A percentile compares a stretch with the other conserved stretches of the same genome.
phyloP scores from a whole-genome alignment of 1,284 basidiomycete genomes.

The Leccinum angustisporum region DNA sequence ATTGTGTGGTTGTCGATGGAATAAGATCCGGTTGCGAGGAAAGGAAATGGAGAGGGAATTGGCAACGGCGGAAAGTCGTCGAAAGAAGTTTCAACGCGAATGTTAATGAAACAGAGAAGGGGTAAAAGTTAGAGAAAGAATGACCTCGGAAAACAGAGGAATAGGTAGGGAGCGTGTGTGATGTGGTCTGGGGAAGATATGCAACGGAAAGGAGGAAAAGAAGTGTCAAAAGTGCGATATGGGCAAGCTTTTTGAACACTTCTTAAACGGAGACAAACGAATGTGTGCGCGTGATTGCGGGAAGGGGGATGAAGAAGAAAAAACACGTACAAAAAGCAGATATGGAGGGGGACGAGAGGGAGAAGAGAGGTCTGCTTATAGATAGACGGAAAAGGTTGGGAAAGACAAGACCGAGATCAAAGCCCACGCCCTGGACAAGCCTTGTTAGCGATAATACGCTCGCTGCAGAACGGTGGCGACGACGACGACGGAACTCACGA shows the following conservation, averaged over 20 bases:
- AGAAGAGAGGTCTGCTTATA: conserved; percentile 45
- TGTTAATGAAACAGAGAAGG: conserved; percentile 40
- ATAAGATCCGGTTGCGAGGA: conserved; percentile 24
- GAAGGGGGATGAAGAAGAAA: conserved; percentile 34
- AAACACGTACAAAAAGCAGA: conserved; percentile 53
- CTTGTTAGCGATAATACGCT: not conserved
- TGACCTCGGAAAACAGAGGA: conserved; percentile 30
- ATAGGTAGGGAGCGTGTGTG: conserved; percentile 33
- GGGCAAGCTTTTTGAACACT: conserved; percentile 30
- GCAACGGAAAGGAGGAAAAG: conserved; percentile 21
- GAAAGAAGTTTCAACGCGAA: conserved; percentile 33
- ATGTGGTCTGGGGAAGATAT: conserved; percentile 28
- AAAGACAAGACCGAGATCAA: conserved; percentile 40
- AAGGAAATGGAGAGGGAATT: conserved; percentile 37
- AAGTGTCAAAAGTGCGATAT: conserved; percentile 31
- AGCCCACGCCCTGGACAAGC: conserved; percentile 31
- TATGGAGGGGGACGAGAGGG: conserved; percentile 21
- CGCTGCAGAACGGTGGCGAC: not conserved
- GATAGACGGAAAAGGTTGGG: conserved; percentile 39
- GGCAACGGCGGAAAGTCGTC: conserved; percentile 42
- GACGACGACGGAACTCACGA: not conserved
- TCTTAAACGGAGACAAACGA: conserved; percentile 31
- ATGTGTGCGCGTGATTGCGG: conserved; percentile 22
- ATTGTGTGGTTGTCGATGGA: conserved; percentile 41
- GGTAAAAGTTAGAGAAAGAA: conserved; percentile 42